These are phyloP conservation scores for Neonectria hederae DNA, from an alignment of 2,329 filamentous ascomycete genomes.

Conservation along the genomic window DNA sequence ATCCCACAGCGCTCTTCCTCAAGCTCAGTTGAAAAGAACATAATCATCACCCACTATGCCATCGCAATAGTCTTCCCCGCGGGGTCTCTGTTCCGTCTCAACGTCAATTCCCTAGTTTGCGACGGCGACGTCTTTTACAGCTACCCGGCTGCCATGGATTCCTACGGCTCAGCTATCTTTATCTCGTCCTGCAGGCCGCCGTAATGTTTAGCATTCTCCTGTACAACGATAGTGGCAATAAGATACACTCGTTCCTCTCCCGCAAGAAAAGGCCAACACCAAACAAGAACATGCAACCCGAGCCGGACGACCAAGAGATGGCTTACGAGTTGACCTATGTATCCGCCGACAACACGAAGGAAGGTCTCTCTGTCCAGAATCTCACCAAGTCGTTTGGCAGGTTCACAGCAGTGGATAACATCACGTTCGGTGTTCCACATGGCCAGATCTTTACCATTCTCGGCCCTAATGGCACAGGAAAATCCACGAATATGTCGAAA, in stretches of 20 bases:
- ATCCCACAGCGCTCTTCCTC: constrained; percentile 79
- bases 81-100: constrained; percentile 81
- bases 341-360: constrained; percentile 49
- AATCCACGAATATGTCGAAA: constrained; percentile 87
- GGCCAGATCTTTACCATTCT: constrained; percentile 90
- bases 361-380: constrained; percentile 79
- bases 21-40: constrained; percentile 71
- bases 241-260: too few species aligned
- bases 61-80: constrained; percentile 80
- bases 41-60: constrained; percentile 78
- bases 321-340: constrained; percentile 71
- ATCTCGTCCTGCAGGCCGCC: constrained; percentile 78
- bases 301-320: constrained; percentile 65
- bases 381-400: constrained; percentile 82
- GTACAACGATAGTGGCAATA: too few species aligned
- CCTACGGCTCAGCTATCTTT: constrained; percentile 89
- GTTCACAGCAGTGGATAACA: constrained; percentile 85
- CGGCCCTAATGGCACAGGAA: constrained; percentile 91
- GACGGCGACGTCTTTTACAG: constrained; percentile 68
- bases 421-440: constrained; percentile 81
- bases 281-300: constrained; percentile 29
- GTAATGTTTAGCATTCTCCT: constrained; percentile 52
- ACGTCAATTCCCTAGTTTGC: constrained; percentile 85
- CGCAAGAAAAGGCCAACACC: too few species aligned
- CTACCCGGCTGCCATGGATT: constrained; percentile 75